These are phyloP conservation scores for Bisporella sp. DNA, from an alignment of 2,329 filamentous ascomycete species.

Conservation along the genomic window DNA sequence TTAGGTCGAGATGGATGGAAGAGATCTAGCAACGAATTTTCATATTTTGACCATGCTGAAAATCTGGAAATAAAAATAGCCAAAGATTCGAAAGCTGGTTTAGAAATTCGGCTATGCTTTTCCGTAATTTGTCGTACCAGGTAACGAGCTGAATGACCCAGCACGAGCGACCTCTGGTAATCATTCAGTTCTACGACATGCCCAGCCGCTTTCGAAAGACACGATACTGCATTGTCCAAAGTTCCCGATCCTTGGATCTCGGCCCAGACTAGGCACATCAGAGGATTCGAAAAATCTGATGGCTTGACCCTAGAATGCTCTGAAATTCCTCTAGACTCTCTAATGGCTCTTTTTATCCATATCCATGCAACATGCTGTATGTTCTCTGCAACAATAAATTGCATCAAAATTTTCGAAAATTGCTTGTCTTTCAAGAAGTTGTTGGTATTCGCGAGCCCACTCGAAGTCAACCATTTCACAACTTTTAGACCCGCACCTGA, in stretches of 20 bases:
- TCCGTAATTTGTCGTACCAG: conserved; percentile 4
- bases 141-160: conserved; percentile 8
- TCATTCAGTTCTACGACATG: conserved; percentile 6
- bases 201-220: conserved; percentile 10
- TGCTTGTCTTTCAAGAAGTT: conserved; percentile 17
- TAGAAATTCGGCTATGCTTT: conserved; percentile 3
- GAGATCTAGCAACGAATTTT: conserved; percentile 14
- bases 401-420: conserved; percentile 18
- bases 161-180: not conserved
- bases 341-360: conserved; percentile 19
- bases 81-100: conserved; percentile 17
- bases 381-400: conserved; percentile 26
- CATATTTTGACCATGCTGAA: not conserved
- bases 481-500: conserved; percentile 25
- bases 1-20: conserved; percentile 20
- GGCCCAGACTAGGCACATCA: conserved; percentile 13
- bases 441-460: conserved; percentile 15
- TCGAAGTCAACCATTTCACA: conserved; percentile 25
- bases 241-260: conserved; percentile 5
- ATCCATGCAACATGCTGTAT: conserved; percentile 21
- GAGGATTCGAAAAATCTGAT: conserved; percentile 5
- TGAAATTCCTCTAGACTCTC: conserved; percentile 1
- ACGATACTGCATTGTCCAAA: conserved; percentile 15
- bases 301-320: not conserved
- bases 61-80: conserved; percentile 10